Evolutionary conservation across 164 flowering plant species (phyloP).

Genomic region (Vitis rotundifolia): DNA sequence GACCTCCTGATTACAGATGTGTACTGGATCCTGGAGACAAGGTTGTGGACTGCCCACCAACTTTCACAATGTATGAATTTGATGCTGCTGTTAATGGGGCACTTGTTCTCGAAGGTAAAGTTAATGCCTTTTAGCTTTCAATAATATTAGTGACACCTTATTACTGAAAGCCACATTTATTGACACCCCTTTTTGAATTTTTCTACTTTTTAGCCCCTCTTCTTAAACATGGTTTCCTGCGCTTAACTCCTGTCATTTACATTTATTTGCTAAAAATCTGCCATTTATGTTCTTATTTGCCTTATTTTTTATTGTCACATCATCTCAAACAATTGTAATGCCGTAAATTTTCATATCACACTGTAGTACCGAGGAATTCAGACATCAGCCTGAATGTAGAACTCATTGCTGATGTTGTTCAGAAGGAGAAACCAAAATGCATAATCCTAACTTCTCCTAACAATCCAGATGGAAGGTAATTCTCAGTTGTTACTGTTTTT

Average conservation of each 20-base stretch:
- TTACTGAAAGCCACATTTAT: too few species aligned
- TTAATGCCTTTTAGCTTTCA: not conserved
- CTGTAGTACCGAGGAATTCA: conserved; percentile 77
- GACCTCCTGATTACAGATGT: conserved; percentile 56
- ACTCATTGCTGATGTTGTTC: conserved; percentile 58
- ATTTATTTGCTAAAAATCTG: not conserved
- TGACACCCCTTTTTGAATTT: not conserved
- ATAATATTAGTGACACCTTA: not conserved
- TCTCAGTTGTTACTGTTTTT: not conserved
- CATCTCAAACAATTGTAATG: not conserved
- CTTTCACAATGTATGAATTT: conserved; percentile 99
- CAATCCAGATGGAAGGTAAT: conserved; percentile 98
- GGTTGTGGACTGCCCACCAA: conserved; percentile 98
- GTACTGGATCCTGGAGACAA: conserved; percentile 98
- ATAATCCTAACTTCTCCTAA: conserved; percentile 98
- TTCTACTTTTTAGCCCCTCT: not conserved
- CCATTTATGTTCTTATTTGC: not conserved
- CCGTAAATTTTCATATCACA: conserved; percentile 7
- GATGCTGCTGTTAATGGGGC: conserved; percentile 99
- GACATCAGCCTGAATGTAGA: conserved; percentile 86
- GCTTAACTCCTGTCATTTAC: not conserved
- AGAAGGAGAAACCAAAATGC: conserved; percentile 86
- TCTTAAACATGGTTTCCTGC: too few species aligned
- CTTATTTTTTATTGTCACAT: not conserved
- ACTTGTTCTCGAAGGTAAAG: conserved; percentile 71